Conservation (phyloP, 345 rosid genomes). For the Leavenworthia alabamica region DNA sequence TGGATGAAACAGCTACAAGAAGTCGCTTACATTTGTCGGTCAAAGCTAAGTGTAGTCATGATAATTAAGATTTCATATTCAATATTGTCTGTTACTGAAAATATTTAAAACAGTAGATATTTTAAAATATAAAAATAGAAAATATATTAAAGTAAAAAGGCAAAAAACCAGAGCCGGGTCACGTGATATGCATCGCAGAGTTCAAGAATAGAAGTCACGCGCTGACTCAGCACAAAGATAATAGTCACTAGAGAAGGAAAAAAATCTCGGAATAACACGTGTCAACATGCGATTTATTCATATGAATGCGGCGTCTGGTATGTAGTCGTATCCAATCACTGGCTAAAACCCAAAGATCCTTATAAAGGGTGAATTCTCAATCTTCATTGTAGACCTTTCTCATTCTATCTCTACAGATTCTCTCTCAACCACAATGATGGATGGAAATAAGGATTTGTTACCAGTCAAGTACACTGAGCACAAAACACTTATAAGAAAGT, state of each 20-base stretch:
- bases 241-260: not conserved
- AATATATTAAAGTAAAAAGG: not conserved
- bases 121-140: not conserved
- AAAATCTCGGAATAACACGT: slow-evolving; percentile 18
- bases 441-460: slow-evolving; percentile 26
- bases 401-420: not conserved
- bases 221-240: slow-evolving; percentile 36
- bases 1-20: slow-evolving; percentile 6
- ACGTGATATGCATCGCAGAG: slow-evolving; percentile 43
- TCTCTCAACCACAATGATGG: slow-evolving; percentile 9
- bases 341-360: slow-evolving; percentile 20
- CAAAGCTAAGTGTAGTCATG: slow-evolving; percentile 8
- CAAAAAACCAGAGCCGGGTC: slow-evolving; percentile 38
- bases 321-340: not conserved
- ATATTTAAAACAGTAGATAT: too few relatives aligned
- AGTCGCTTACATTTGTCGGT: slow-evolving; percentile 20
- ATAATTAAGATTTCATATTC: not conserved
- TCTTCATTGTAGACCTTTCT: too few relatives aligned
- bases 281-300: slow-evolving; percentile 8
- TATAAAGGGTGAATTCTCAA: too few relatives aligned
- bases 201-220: slow-evolving; percentile 23
- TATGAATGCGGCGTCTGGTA: slow-evolving; percentile 38
- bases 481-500: slow-evolving; percentile 41
- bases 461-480: slow-evolving; percentile 68
- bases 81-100: not conserved